These are phyloP conservation scores for Elsinoe batatas DNA, from an alignment of 2,329 filamentous ascomycete genomes.

Conservation along the genomic window DNA sequence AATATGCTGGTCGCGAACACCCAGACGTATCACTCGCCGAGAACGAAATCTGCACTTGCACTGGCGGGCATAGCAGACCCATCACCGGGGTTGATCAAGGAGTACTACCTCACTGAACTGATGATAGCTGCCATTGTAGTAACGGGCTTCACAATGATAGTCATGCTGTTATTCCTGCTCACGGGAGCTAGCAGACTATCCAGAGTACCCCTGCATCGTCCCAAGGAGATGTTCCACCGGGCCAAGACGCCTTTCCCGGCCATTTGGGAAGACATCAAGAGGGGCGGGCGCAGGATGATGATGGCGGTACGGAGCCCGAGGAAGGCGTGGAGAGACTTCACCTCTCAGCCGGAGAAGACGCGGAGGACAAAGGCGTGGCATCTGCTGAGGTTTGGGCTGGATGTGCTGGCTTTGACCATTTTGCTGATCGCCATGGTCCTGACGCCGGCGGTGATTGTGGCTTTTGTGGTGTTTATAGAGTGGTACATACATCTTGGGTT, in stretches of 20 bases:
- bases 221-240: not conserved
- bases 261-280: not conserved
- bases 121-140: not conserved
- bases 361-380: not conserved
- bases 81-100: not conserved
- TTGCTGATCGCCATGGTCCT: not conserved
- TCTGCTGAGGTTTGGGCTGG: not conserved
- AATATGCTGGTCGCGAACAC: not conserved
- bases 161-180: not conserved
- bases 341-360: not conserved
- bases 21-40: not conserved
- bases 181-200: not conserved
- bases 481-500: constrained; percentile 5
- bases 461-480: constrained; percentile 2
- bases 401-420: not conserved
- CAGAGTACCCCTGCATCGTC: not conserved
- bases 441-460: not conserved
- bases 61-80: not conserved
- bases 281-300: not conserved
- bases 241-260: not conserved
- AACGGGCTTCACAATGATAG: not conserved
- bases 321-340: not conserved
- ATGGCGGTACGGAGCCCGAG: not conserved
- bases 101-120: not conserved
- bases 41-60: not conserved